Conservation (phyloP, 495 filamentous ascomycete species). For the Trichoderma gamsii region DNA sequence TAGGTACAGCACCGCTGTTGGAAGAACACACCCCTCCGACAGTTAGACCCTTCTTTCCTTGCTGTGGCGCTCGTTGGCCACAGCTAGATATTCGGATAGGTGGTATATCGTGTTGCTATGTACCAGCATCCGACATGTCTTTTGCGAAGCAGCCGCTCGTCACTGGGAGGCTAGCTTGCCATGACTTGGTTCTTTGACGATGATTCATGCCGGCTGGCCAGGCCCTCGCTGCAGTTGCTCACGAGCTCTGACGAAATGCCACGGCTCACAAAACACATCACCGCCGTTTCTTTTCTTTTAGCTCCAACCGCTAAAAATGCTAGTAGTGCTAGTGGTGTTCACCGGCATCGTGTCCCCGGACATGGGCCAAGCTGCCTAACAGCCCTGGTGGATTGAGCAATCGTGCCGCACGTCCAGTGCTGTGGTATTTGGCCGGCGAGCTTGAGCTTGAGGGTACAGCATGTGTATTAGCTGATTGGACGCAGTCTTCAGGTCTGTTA, state of each 20-base stretch:
- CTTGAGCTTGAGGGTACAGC: neutral
- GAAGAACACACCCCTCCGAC: neutral
- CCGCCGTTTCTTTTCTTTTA: neutral
- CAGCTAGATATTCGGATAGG: neutral
- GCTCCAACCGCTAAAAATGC: neutral
- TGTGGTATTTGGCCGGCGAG: neutral
- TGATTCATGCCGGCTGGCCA: neutral
- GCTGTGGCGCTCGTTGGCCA: neutral
- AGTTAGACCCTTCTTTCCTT: neutral
- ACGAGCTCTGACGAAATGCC: neutral
- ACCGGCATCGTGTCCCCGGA: neutral
- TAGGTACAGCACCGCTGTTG: too few relatives aligned
- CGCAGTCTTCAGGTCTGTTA: neutral
- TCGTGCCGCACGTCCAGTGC: neutral
- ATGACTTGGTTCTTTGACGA: neutral
- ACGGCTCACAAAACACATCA: neutral
- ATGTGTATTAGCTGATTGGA: neutral
- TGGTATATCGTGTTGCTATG: neutral
- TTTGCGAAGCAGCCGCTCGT: neutral
- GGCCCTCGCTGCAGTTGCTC: neutral
- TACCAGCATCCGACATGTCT: neutral
- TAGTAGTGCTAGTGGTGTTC: neutral
- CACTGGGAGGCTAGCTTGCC: neutral
- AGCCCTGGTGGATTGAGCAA: neutral
- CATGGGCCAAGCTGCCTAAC: conserved; percentile 1